phyloP scores from a whole-genome alignment of 2,329 filamentous ascomycete genomes.

The Stromatinia cepivora region DNA sequence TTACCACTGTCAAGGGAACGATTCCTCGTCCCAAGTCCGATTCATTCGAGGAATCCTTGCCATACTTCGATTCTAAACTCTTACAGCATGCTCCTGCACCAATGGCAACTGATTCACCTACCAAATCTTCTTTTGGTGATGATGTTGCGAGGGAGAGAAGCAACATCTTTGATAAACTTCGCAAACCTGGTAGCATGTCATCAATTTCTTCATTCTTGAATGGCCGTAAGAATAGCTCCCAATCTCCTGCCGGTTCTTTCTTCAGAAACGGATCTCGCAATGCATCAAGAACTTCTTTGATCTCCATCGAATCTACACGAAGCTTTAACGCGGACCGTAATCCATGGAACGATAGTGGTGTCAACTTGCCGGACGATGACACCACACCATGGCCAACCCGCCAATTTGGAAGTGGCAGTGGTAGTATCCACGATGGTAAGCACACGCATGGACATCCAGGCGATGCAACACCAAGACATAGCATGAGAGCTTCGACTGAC shows the following conservation, averaged over 20 bases:
- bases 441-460: conserved; percentile 65
- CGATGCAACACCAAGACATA: conserved; percentile 81
- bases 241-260: conserved; percentile 76
- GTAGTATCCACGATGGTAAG: conserved; percentile 58
- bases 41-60: conserved; percentile 94
- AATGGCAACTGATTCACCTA: conserved; percentile 82
- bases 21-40: conserved; percentile 98
- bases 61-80: conserved; percentile 95
- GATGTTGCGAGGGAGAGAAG: conserved; percentile 77
- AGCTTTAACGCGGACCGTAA: conserved; percentile 90
- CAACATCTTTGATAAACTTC: conserved; percentile 85
- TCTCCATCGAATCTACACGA: conserved; percentile 92
- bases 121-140: conserved; percentile 79
- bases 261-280: conserved; percentile 91
- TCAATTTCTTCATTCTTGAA: conserved; percentile 96
- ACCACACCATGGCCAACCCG: conserved; percentile 59
- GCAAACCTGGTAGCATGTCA: conserved; percentile 92
- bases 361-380: conserved; percentile 90
- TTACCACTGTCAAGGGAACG: conserved; percentile 84
- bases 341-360: conserved; percentile 96
- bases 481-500: conserved; percentile 80
- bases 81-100: conserved; percentile 87
- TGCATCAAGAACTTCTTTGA: conserved; percentile 90
- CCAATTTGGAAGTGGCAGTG: conserved; percentile 65
- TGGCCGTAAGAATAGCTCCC: conserved; percentile 89